Evolutionary conservation across 768 basidiomycete species (phyloP), one percentile per base, ranked within the genome.

Genomic region (Phylloporus sp.): DNA sequence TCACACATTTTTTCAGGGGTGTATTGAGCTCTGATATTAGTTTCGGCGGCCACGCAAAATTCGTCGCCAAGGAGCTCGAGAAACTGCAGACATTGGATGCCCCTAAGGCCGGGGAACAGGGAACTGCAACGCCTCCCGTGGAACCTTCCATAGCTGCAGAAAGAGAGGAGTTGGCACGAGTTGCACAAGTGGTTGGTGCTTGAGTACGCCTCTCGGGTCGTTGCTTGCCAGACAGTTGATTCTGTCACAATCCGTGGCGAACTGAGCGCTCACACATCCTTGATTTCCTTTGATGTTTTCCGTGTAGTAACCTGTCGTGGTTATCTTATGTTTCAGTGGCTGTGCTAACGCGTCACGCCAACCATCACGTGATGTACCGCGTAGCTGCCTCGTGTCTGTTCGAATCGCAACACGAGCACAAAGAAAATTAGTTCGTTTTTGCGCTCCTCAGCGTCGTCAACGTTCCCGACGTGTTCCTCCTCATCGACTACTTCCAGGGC

Each of bases 21-120:
- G 78, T 76, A 2, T 62, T 83, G 29, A 84, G 81, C 50, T 72
- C 82, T 0, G 81, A 78, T 8, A 64, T 88, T 55, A 84, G 82
- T 63, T 84, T 76, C 62, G 76, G 71, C 26, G 84, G 80, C 0
- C 90, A 92, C 57, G 69, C 76, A 26, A 85, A 83, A 64, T 90
- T 91, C 59, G 84, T 89, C 7, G 76, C 78, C 34, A 82, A 82
- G 62, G 84, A 82, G 75, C 71, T 91, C 34, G 77, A 77, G 50
- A 79, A 73, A 56, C 65, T 85, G 45, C 41, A 69, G 56, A 55
- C 55, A 22, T 35, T 22, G 4, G 50, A 35, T 39, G 28, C 36
- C 22, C 6, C 50, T 20, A 29, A 11, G 22, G 27, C n/a, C 20
- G 49, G 44, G 23, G 35, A 20, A 47, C 18, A 20, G 45, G 55